Conservation (phyloP, 2,329 filamentous ascomycete genomes). For the Onygena corvina region DNA sequence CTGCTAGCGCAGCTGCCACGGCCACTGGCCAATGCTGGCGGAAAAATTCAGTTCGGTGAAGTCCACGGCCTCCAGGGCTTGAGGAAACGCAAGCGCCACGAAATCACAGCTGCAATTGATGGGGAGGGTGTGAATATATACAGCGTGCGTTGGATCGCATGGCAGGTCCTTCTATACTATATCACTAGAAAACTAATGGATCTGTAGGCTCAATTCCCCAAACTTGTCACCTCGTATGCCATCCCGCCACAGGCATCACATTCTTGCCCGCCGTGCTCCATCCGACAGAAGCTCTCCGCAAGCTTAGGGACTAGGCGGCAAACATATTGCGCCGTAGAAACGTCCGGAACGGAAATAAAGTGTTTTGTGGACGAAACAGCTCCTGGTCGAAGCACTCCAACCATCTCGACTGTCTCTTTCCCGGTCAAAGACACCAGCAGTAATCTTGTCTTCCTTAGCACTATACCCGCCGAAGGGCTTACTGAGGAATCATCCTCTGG, state of each 20-base stretch:
- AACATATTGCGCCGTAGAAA: slow-evolving; percentile 44
- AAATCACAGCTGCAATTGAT: slow-evolving; percentile 48
- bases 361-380: slow-evolving; percentile 42
- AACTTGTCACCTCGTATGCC: slow-evolving; percentile 49
- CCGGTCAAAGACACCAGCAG: slow-evolving; percentile 28
- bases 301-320: slow-evolving; percentile 38
- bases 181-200: background rate
- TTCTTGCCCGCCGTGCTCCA: slow-evolving; percentile 46
- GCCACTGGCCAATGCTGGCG: slow-evolving; percentile 28
- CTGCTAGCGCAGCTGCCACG: slow-evolving; percentile 37
- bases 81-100: slow-evolving; percentile 51
- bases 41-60: slow-evolving; percentile 32
- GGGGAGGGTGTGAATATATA: slow-evolving; percentile 52
- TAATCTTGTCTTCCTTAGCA: slow-evolving; percentile 29
- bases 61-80: slow-evolving; percentile 44
- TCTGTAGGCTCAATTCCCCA: slow-evolving; percentile 47
- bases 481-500: slow-evolving; percentile 21
- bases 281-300: slow-evolving; percentile 40
- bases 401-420: slow-evolving; percentile 31
- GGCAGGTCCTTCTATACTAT: background rate
- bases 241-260: slow-evolving; percentile 49
- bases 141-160: slow-evolving; percentile 36
- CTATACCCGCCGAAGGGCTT: slow-evolving; percentile 23
- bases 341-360: slow-evolving; percentile 41
- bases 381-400: slow-evolving; percentile 23